Evolutionary conservation across 2,329 filamentous ascomycete genomes (phyloP), one percentile per base, ranked within the genome.

Genomic region (Hortaea werneckii): DNA sequence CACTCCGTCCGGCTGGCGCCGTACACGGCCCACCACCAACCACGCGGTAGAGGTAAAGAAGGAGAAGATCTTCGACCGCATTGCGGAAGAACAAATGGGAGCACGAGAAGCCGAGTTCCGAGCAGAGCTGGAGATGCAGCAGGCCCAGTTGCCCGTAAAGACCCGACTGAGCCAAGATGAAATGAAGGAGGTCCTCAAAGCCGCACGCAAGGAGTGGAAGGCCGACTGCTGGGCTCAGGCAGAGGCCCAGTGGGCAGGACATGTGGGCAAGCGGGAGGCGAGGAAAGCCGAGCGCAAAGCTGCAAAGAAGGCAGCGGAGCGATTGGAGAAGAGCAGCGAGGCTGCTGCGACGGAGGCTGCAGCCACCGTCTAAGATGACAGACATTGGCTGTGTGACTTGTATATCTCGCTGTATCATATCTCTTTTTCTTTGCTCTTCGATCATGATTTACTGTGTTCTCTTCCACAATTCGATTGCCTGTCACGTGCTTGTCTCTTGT

Each of bases 1-100:
- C 47, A 61, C 60, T 9, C 39, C 50, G 1, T 41, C 51, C 11
- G 60, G 60, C n/a, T 63, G 60, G 60, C 42, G 48, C 28, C 48
- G 58, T n/a, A 58, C 58, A 1, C 37, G 37, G 7, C 7, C 7
- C 6, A 20, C 37, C 7, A 38, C 7, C 37, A 38, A 38, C 12
- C 37, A 38, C 37, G 12, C 37, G 37, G 37, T 8, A 12, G 12
- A 38, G 30, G 30, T n/a, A 7, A 34, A n/a, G n/a, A 34, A 7
- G 30, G n/a, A 34, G n/a, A n/a, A 34, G 30, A 7, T 34, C 30
- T n/a, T n/a, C n/a, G n/a, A n/a, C n/a, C n/a, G n/a, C n/a, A n/a
- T n/a, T n/a, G n/a, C n/a, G n/a, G n/a, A n/a, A n/a, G n/a, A n/a
- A n/a, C n/a, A n/a, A n/a, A n/a, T n/a, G n/a, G n/a, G n/a, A n/a